These are phyloP conservation scores for Fragosphaeria purpurea DNA, from an alignment of 2,329 filamentous ascomycete species.

Conservation along the genomic window DNA sequence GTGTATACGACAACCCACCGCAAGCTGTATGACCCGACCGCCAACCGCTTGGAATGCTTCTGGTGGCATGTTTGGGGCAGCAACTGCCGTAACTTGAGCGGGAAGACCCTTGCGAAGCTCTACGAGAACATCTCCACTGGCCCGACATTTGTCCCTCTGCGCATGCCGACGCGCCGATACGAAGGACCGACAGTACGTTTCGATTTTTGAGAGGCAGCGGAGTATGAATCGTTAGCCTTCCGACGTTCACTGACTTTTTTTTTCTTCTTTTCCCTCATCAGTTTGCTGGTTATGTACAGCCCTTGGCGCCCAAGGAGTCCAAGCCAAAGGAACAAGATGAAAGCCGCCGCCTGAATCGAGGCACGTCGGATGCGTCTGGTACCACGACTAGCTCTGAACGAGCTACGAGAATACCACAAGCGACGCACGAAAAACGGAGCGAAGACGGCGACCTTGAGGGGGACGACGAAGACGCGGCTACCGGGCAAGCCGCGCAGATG, in stretches of 20 bases:
- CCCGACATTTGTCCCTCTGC: conserved; percentile 45
- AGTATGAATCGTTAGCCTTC: background rate
- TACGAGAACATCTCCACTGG: conserved; percentile 50
- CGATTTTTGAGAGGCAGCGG: background rate
- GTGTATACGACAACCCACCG: conserved; percentile 53
- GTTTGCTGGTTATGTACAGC: background rate
- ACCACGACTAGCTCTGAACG: no score
- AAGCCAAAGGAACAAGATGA: background rate
- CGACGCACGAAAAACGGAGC: no score
- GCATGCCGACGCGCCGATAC: conserved; percentile 42
- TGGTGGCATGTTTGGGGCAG: conserved; percentile 60
- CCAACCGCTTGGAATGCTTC: conserved; percentile 52
- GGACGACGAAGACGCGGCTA: background rate
- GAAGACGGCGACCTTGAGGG: no score
- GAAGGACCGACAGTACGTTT: conserved; percentile 38
- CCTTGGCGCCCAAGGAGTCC: background rate
- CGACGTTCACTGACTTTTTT: background rate
- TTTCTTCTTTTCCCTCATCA: background rate
- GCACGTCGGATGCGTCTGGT: no score
- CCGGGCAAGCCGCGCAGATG: conserved; percentile 4
- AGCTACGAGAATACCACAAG: no score
- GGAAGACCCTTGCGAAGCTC: conserved; percentile 41
- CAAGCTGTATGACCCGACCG: conserved; percentile 50
- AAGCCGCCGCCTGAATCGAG: no score
- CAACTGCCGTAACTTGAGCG: conserved; percentile 41